Evolutionary conservation across 2,329 filamentous ascomycete species (phyloP), one percentile per base, ranked within the genome.

Genomic region (Nemania serpens): DNA sequence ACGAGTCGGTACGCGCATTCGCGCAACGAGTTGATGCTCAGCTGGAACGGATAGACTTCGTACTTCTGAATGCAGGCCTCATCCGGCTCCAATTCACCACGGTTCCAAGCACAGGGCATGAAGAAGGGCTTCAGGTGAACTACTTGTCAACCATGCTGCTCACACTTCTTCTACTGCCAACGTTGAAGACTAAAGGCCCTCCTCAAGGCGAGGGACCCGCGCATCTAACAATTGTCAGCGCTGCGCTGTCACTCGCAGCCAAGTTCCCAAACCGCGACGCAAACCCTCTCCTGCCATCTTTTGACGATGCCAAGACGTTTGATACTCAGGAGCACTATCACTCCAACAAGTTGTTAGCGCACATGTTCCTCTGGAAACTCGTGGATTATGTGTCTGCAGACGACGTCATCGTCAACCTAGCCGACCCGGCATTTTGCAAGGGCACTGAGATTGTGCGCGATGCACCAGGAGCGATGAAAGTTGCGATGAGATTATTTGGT

Each of bases 331-430:
- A 57, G 9, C 36, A 36, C 34, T 62, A 57, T 17, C 6, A n/a
- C 3, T 39, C 49, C 9, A 70, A 66, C 5, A 76, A 76, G 63
- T 63, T 73, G 0, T 61, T 77, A 1, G 71, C 68, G 15, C 70
- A 75, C 33, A 68, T 76, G 43, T 77, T 75, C 55, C 25, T 77
- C 10, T 65, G 60, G 61, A 65, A 77, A 53, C 63, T 81, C 0
- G 68, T 66, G 5, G 74, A 78, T 15, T 71, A 72, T 18, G 72
- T 81, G 0, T 71, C 70, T 1, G 63, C 76, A 0, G 73, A 80
- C 1, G 75, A 80, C 37, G 75, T 81, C 0, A 62, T 79, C 7
- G 70, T 84, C 42, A 84, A 82, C 54, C 61, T 81, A 1, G 79
- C 77, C 1, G 79, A 81, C 18, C 82, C 82, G 0, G 81, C 78